Evolutionary conservation across 2,329 filamentous ascomycete species (phyloP), one percentile per base, ranked within the genome.

Genomic region (Venturia aucupariae): DNA sequence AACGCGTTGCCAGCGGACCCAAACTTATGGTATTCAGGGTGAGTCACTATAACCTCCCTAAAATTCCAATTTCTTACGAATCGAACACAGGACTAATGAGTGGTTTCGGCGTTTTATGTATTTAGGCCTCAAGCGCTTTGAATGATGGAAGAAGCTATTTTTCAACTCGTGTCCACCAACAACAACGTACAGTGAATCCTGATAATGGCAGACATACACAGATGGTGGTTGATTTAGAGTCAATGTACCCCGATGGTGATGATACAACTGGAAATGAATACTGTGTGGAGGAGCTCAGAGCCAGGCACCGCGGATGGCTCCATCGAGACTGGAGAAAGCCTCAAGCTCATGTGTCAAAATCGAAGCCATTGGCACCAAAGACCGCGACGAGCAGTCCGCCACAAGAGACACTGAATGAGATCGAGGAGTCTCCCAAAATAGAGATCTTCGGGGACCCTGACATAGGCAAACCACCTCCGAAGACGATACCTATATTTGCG

Each of bases 11-110:
- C 54, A 85, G 82, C 39, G 83, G 82, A 63, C 82, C 87, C 63
- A 97, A 97, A 81, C 89, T 99, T 86, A 81, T 88, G 72, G 85
- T 99, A 57, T 99, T 97, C 81, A 93, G 90, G 81, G 94, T 99
- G 88, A 88, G 91, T 83, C 74, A 64, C 48, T 41, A 46, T 44
- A 66, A 51, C 48, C 44, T 74, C 72, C 72, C 70, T 70, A 68
- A 68, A 64, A 66, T 67, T 68, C 71, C 71, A 69, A 68, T 69
- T 83, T 82, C 75, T 82, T 91, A 85, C 94, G 94, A 38, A 57
- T 57, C 92, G 82, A 86, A 84, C 82, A 84, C 85, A 97, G 92
- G 92, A 96, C 92, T 97, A 96, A 97, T 93, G 82, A 73, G 75
- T 85, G 72, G 76, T 77, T 78, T 75, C 75, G 75, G 74, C 72